Evolutionary conservation across 108 stramenopile genomes (phyloP), one percentile per base, ranked within the genome.

Genomic region (Skeletonema costatum): DNA sequence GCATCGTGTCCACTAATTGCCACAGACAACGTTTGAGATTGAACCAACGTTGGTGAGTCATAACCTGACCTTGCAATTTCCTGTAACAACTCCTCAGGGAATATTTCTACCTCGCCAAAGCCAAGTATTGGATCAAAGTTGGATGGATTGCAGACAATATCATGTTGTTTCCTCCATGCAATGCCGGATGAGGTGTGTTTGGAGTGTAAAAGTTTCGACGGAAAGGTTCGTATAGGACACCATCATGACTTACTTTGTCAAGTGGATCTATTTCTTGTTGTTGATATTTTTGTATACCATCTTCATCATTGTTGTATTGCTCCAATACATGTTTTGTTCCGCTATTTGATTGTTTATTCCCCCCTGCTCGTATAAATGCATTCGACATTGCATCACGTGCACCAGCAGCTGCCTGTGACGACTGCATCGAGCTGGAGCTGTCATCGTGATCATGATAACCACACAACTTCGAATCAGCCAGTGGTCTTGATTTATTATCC

Each of bases 21-120:
- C 14, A 90, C 88, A 1, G 87, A 64, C 30, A 96, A 46, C 9
- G 93, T 89, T 66, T 93, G 92, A 11, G 90, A 83, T 80, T 99
- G 99, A 17, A 99, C 98, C 10, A 94, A 89, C 17, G 99, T 99
- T 13, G 97, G 98, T 64, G 84, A 76, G 30, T 73, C 69, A 77
- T 90, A 96, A 4, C 86, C 80, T 41, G 32, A 31, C 35, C 42
- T 80, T 19, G 68, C 56, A 35, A 87, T 81, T 2, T 16, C 50
- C 11, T 73, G 53, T 21, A 74, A 32, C 46, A 87, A 32, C n/a
- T 80, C 69, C 59, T 88, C 65, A 8, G 87, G 87, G 46, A 91
- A 80, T n/a, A 87, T 25, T 12, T 68, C 67, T 35, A 71, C 42
- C 11, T 66, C 85, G 17, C 63, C 74, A 71, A 89, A 92, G 1